These are phyloP conservation scores for Sugiyamaella novakii DNA, from an alignment of 1,139 yeast species.

Conservation along the genomic window DNA sequence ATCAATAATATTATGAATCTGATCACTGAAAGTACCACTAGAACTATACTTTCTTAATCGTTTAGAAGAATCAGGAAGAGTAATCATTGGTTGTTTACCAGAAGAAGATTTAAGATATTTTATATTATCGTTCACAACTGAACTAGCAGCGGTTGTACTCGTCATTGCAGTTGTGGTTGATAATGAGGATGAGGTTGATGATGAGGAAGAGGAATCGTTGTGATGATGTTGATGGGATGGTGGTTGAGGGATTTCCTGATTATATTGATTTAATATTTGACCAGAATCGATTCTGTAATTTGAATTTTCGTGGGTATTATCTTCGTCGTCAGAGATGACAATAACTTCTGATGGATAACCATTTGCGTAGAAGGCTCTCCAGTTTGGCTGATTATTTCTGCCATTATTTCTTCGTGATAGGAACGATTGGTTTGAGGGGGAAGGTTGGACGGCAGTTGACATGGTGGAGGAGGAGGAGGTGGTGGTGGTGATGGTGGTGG, in stretches of 20 bases:
- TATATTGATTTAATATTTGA: not conserved
- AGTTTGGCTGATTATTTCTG: conserved; percentile 28
- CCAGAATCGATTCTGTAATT: conserved; percentile 10
- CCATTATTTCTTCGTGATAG: conserved; percentile 1
- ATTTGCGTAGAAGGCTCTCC: conserved; percentile 40
- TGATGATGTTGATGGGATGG: conserved; percentile 13
- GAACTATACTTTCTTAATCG: conserved; percentile 14
- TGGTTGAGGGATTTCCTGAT: conserved; percentile 10
- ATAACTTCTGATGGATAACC: conserved; percentile 42
- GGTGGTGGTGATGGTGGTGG: not conserved
- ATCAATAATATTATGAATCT: not conserved
- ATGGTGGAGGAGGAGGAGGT: conserved; percentile 2
- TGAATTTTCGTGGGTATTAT: conserved; percentile 21
- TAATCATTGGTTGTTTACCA: conserved; percentile 4
- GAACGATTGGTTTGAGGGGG: conserved; percentile 17
- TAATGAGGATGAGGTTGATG: conserved; percentile 10
- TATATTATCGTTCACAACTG: conserved; percentile 2
- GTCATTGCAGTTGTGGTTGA: conserved; percentile 16
- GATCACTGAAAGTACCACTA: conserved; percentile 10
- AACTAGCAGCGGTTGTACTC: conserved; percentile 8
- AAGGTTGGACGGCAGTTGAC: conserved; percentile 23
- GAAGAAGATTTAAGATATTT: conserved; percentile 3
- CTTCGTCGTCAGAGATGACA: conserved; percentile 40
- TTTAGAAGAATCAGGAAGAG: conserved; percentile 5
- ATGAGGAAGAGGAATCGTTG: conserved; percentile 7